phyloP scores from a whole-genome alignment of 148 eudicot genomes.

The Rhododendron griersonianum region DNA sequence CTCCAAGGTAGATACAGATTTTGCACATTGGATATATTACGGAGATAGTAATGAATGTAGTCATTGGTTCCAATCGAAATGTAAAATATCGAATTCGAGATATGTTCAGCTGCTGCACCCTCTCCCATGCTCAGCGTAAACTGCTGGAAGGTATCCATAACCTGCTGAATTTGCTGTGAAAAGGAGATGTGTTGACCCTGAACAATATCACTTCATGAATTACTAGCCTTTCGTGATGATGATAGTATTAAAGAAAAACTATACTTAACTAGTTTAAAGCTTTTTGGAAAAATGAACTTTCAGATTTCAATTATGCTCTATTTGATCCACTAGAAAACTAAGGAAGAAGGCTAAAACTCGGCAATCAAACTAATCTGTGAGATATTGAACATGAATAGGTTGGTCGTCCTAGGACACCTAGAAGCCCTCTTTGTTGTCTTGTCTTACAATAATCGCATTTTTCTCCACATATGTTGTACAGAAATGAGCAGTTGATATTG shows the following conservation, averaged over 20 bases:
- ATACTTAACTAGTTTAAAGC: not conserved
- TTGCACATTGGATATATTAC: constrained; percentile 70
- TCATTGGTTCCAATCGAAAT: constrained; percentile 89
- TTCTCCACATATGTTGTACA: not conserved
- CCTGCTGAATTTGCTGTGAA: constrained; percentile 84
- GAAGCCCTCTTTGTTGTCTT: not conserved
- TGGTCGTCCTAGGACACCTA: not conserved
- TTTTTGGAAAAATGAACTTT: not conserved
- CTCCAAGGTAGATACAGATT: constrained; percentile 67
- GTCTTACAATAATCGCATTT: not conserved
- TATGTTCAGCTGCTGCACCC: constrained; percentile 46
- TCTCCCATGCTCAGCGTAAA: constrained; percentile 68
- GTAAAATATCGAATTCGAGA: constrained; percentile 73
- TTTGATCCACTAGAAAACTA: not conserved
- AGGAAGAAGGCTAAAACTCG: not conserved
- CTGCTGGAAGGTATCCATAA: constrained; percentile 70
- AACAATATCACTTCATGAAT: not conserved
- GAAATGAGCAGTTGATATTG: not conserved
- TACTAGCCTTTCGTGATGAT: not conserved
- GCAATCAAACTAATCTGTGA: not conserved
- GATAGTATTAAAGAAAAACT: not conserved
- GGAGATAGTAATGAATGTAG: constrained; percentile 91
- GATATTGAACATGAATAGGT: not conserved
- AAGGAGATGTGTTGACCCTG: constrained; percentile 91
- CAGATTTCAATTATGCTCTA: not conserved